Base-by-base conservation (phyloP, 768 basidiomycete genomes). In the Roridomyces roridus region DNA sequence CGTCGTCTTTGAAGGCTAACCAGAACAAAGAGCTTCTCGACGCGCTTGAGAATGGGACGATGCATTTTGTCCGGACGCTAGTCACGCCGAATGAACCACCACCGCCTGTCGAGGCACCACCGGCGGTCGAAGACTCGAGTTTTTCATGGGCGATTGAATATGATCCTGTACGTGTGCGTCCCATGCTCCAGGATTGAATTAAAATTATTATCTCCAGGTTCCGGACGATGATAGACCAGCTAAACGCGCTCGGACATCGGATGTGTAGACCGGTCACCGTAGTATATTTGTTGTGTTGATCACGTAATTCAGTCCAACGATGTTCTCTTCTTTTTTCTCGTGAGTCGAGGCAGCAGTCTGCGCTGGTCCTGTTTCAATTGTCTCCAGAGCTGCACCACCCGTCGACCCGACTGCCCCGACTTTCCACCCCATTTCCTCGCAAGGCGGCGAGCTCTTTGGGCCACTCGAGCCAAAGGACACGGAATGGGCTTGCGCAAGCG, bases 281-380 rank as follows among this genome's bases (percentile, higher is more conserved):
- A 41, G 23, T 14, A 23, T 11, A 23, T n/a, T 14, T 10, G 39
- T 15, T 15, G 15, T 39, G 9, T 26, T 21, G 11, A 9, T 18
- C 20, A 11, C 45, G 2, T 41, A 41, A 31, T 2, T 3, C 35
- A 46, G 15, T 40, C 39, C 10, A 63, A 79, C 71, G 76, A 92
- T 92, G 91, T 91, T 92, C 77, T 84, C 88, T 55, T 84, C 87
- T 6, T 70, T 89, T 55, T 86, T 91, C 66, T 89, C 89, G 91
- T 92, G 70, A 85, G 91, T 86, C 37, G 28, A 28, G 26, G 15
- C 23, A 42, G 2, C 14, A 18, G 45, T 37, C 46, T 51, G 31
- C 20, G 6, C 14, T 45, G 26, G 9, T 46, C 6, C 35, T 24
- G 6, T 47, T 52, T 31, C 8, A 44, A 55, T 29, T 37, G 28